These are phyloP conservation scores for Daldinia decipiens DNA, from an alignment of 495 filamentous ascomycete genomes.

Conservation along the genomic window DNA sequence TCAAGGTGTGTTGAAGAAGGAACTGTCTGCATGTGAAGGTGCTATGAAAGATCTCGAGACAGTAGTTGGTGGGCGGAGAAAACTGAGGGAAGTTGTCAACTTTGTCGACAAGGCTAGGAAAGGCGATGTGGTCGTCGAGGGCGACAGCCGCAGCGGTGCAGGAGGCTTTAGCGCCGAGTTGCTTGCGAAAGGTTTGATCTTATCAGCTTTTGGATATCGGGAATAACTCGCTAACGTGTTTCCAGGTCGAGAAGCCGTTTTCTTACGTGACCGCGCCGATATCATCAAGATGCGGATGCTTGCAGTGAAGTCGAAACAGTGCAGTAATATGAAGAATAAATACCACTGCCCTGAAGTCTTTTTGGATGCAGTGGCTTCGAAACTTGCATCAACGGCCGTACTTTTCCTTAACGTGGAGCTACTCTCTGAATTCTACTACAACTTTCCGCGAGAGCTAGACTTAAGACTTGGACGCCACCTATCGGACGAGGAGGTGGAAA, in stretches of 20 bases:
- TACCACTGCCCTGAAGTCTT: conserved; percentile 98
- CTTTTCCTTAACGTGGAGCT: conserved; percentile 98
- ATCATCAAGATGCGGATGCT: conserved; percentile 89
- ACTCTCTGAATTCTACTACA: conserved; percentile 94
- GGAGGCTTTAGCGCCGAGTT: conserved; percentile 91
- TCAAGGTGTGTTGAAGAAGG: conserved; percentile 78
- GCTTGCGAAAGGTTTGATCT: conserved; percentile 74
- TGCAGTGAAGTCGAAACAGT: conserved; percentile 88
- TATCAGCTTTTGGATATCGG: background rate
- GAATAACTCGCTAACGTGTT: conserved; percentile 29
- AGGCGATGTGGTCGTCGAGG: conserved; percentile 84
- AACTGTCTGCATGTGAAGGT: conserved; percentile 82
- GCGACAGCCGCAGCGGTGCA: conserved; percentile 81
- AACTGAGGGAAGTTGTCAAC: conserved; percentile 85
- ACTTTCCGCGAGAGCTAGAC: conserved; percentile 95
- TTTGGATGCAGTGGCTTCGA: conserved; percentile 94
- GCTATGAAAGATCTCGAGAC: conserved; percentile 80
- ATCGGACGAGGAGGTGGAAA: conserved; percentile 80
- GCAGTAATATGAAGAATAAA: conserved; percentile 81
- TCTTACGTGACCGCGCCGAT: conserved; percentile 89
- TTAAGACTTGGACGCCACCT: conserved; percentile 83
- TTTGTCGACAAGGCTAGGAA: conserved; percentile 91
- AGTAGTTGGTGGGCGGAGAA: conserved; percentile 78
- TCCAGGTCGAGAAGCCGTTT: conserved; percentile 86
- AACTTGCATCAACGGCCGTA: conserved; percentile 92